phyloP scores from a whole-genome alignment of 2,329 filamentous ascomycete species.

The Thyridium curvatum region DNA sequence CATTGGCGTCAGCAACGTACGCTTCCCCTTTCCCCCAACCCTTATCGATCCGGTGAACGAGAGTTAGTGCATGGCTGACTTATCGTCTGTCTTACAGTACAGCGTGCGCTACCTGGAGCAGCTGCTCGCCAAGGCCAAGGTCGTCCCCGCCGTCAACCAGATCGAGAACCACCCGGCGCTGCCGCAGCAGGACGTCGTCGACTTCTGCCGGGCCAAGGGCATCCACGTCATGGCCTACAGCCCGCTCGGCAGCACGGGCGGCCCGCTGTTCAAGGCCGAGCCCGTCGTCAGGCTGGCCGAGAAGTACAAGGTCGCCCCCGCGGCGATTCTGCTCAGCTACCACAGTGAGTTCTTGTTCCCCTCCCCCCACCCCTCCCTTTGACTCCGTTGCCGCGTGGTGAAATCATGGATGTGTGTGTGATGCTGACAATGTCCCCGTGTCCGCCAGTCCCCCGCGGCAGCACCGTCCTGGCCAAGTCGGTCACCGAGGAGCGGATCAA shows the following conservation, averaged over 20 bases:
- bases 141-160: constrained; percentile 63
- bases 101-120: constrained; percentile 49
- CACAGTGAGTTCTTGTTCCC: constrained; percentile 48
- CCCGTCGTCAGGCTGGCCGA: constrained; percentile 58
- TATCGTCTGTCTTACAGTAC: constrained; percentile 30
- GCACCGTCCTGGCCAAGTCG: constrained; percentile 68
- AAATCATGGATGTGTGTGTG: background rate
- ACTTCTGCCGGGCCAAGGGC: constrained; percentile 60
- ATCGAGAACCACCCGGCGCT: constrained; percentile 69
- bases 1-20: constrained; percentile 51
- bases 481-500: constrained; percentile 63
- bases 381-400: background rate
- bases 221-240: constrained; percentile 70
- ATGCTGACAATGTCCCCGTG: constrained; percentile 1
- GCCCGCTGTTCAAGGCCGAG: constrained; percentile 58
- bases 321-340: constrained; percentile 63
- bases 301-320: constrained; percentile 54
- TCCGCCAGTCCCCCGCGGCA: constrained; percentile 55
- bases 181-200: constrained; percentile 66
- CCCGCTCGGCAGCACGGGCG: constrained; percentile 58
- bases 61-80: background rate
- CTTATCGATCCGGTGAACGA: no score
- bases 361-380: background rate
- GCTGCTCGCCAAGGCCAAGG: constrained; percentile 40
- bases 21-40: constrained; percentile 5